Evolutionary conservation across 805 yeast species (phyloP), one percentile per base, ranked within the genome.

Genomic region (Gaillardinia entomophila): DNA sequence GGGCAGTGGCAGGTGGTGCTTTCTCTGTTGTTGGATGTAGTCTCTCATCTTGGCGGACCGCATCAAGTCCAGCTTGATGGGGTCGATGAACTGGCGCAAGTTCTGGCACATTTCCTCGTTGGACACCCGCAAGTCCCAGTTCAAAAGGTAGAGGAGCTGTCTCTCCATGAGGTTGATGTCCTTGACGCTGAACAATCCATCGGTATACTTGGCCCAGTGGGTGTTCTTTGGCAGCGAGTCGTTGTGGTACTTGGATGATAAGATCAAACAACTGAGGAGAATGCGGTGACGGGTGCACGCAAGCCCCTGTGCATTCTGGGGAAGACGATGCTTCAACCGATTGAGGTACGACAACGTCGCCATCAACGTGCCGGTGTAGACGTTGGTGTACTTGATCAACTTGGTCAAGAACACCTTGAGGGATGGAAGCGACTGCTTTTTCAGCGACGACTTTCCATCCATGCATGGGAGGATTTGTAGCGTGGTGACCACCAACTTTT

Each of bases 121-220:
- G 31, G 57, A 49, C 26, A 75, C 68, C 36, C 63, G 57, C 40
- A 82, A 61, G 53, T 83, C 81, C 88, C 89, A 83, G 56, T 81
- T 72, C 51, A 83, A 60, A 31, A 82, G 62, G 48, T 68, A 75
- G 32, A 82, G 63, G 37, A 83, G 61, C 56, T 83, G 90, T 51
- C 86, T 73, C 58, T 83, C 94, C 88, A 83, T 83, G 40, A 82
- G 63, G 55, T 82, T 82, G 42, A 83, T 76, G 53, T 83, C 94
- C 41, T 77, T 77, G 34, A 70, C 57, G 29, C 68, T 62, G 58
- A 83, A 82, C 26, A 83, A 64, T 2, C 85, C 87, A 47, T 82
- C 88, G 4, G 90, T 79, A 57, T 80, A 80, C 45, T 71, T 73
- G 26, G 86, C 78, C 94, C 94, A 83, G 55, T 82, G 88, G 43